Percentiles rank a stretch among this genome's conserved stretches.
These are phyloP conservation scores for Jatropha curcas DNA, from an alignment of 345 rosid species.

Conservation along the genomic window DNA sequence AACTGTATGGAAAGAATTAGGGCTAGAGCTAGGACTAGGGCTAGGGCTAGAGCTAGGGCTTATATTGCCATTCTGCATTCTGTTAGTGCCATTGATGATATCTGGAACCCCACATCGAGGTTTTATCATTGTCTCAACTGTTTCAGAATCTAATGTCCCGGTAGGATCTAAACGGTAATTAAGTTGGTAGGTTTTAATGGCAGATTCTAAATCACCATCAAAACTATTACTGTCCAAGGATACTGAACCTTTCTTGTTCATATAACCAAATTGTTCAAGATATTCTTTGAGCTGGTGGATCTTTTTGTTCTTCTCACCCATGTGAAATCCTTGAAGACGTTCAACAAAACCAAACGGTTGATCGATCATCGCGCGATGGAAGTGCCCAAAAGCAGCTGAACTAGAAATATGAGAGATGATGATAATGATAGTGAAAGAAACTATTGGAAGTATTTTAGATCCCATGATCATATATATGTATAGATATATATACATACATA, in stretches of 20 bases:
- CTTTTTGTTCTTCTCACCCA: conserved; percentile 4
- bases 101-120: conserved; percentile 36
- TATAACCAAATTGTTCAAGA: conserved; percentile 29
- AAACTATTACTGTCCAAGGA: conserved; percentile 18
- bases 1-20: not conserved
- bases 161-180: conserved; percentile 19
- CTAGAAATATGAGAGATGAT: not conserved
- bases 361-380: not conserved
- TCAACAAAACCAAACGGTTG: not conserved
- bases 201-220: conserved; percentile 29
- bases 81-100: conserved; percentile 22
- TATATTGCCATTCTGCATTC: conserved; percentile 8
- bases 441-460: not conserved
- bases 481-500: no score
- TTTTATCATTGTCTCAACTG: conserved; percentile 12
- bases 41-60: not conserved
- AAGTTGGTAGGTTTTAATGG: conserved; percentile 32
- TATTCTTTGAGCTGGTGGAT: conserved; percentile 25
- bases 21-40: not conserved
- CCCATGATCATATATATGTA: not conserved
- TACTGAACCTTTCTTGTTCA: not conserved
- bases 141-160: conserved; percentile 20
- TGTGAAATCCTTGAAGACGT: not conserved
- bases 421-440: not conserved
- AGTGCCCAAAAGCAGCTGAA: not conserved